A percentile compares a stretch with the other conserved stretches of the same genome.
These are phyloP conservation scores for Penicillium olsonii DNA, from an alignment of 2,329 filamentous ascomycete species.

Conservation along the genomic window DNA sequence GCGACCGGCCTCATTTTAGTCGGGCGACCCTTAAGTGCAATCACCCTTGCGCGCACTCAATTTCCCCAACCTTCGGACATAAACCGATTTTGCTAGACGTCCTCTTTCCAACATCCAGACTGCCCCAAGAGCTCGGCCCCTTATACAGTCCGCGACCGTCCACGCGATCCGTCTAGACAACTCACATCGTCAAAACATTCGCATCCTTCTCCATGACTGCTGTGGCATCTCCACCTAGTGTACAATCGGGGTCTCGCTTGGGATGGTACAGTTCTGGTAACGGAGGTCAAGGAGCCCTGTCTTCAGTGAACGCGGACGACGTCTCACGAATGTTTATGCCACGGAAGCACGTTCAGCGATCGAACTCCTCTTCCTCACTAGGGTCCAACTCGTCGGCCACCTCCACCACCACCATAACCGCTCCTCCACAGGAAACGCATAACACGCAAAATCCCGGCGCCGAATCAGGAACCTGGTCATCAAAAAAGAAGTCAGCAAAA, in stretches of 20 bases:
- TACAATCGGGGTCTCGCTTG: slow-evolving; percentile 61
- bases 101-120: not conserved
- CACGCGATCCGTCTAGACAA: slow-evolving; percentile 11
- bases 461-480: slow-evolving; percentile 42
- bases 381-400: slow-evolving; percentile 60
- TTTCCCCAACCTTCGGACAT: not conserved
- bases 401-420: slow-evolving; percentile 54
- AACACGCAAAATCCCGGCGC: slow-evolving; percentile 37
- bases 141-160: slow-evolving; percentile 13
- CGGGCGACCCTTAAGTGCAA: slow-evolving; percentile 19
- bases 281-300: slow-evolving; percentile 61
- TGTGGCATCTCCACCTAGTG: slow-evolving; percentile 65
- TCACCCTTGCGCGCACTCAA: slow-evolving; percentile 13
- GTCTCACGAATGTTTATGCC: slow-evolving; percentile 85
- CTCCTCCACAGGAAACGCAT: slow-evolving; percentile 38
- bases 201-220: slow-evolving; percentile 60
- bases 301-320: slow-evolving; percentile 80
- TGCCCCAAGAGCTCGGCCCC: not conserved
- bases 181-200: slow-evolving; percentile 9
- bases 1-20: slow-evolving; percentile 32
- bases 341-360: slow-evolving; percentile 81
- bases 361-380: slow-evolving; percentile 88
- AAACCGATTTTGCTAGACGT: not conserved
- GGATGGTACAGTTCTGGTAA: slow-evolving; percentile 62
- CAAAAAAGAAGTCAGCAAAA: slow-evolving; percentile 50